phyloP scores from a whole-genome alignment of 2,329 filamentous ascomycete genomes.

The Scorias spongiosa region DNA sequence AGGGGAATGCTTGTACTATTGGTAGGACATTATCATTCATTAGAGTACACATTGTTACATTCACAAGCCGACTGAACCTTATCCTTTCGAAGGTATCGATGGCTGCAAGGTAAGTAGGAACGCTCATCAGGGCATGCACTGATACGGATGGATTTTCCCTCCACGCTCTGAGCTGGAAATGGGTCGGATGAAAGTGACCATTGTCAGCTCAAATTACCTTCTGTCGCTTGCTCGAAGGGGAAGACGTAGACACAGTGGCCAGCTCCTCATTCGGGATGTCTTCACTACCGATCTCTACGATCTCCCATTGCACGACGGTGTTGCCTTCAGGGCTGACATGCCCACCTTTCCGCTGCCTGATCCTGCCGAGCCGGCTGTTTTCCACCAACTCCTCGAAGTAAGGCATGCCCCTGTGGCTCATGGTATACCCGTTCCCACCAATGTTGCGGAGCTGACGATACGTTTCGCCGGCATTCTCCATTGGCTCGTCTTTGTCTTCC shows the following conservation, averaged over 20 bases:
- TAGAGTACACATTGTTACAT: no score
- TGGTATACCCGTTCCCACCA: background rate
- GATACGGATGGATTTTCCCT: no score
- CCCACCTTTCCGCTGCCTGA: constrained; percentile 46
- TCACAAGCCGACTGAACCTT: no score
- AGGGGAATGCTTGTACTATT: no score
- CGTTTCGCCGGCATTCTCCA: background rate
- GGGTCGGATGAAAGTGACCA: no score
- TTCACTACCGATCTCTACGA: constrained; percentile 46
- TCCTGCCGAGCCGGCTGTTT: constrained; percentile 55
- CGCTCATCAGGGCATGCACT: no score
- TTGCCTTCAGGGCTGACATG: constrained; percentile 47
- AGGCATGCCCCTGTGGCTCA: constrained; percentile 42
- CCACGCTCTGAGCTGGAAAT: no score
- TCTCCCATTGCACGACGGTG: constrained; percentile 65
- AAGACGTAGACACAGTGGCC: background rate
- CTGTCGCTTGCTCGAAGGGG: constrained; percentile 7
- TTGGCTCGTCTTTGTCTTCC: background rate
- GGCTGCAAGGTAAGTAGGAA: no score
- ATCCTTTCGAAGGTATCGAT: no score
- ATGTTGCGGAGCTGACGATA: background rate
- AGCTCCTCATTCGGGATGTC: constrained; percentile 1
- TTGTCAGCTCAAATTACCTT: constrained; percentile 4
- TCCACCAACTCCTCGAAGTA: constrained; percentile 78
- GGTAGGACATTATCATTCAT: no score